Percentiles rank a stretch among this genome's conserved stretches.
Evolutionary conservation across 306 rosid species (phyloP).

Genomic region (Gynostemma pentaphyllum): DNA sequence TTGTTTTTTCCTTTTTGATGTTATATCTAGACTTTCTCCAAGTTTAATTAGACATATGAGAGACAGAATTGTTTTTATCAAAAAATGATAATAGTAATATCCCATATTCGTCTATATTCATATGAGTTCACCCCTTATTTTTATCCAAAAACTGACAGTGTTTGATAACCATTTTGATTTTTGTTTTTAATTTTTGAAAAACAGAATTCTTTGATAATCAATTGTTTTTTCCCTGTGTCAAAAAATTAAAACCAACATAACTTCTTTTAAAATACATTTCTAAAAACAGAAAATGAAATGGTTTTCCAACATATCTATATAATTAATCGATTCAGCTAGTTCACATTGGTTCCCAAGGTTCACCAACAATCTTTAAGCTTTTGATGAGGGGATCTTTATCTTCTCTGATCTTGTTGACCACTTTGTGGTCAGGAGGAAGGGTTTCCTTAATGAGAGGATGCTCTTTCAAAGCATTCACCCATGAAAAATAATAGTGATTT

Average conservation of each 20-base stretch:
- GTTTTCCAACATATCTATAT: too few relatives aligned
- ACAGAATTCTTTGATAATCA: too few relatives aligned
- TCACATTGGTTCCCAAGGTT: conserved; percentile 3
- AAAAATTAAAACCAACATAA: too few relatives aligned
- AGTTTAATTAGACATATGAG: too few relatives aligned
- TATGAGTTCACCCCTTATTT: not conserved
- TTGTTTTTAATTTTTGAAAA: too few relatives aligned
- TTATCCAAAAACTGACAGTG: too few relatives aligned
- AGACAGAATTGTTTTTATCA: too few relatives aligned
- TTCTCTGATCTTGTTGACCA: conserved; percentile 14
- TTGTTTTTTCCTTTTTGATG: conserved; percentile 67
- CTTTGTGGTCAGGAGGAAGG: conserved; percentile 31
- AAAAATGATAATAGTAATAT: too few relatives aligned
- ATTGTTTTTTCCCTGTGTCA: too few relatives aligned
- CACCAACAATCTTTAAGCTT: not conserved
- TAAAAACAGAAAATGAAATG: too few relatives aligned
- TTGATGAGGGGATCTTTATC: not conserved
- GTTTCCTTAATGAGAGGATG: conserved; percentile 29
- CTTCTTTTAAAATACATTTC: too few relatives aligned
- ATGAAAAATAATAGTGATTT: conserved; percentile 15
- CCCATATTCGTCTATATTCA: not conserved
- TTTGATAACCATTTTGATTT: too few relatives aligned
- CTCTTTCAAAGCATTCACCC: conserved; percentile 29
- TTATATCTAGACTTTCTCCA: not conserved
- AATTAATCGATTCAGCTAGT: not conserved